Evolutionary conservation across 768 basidiomycete species (phyloP), one percentile per base, ranked within the genome.

Genomic region (Hericium coralloides): DNA sequence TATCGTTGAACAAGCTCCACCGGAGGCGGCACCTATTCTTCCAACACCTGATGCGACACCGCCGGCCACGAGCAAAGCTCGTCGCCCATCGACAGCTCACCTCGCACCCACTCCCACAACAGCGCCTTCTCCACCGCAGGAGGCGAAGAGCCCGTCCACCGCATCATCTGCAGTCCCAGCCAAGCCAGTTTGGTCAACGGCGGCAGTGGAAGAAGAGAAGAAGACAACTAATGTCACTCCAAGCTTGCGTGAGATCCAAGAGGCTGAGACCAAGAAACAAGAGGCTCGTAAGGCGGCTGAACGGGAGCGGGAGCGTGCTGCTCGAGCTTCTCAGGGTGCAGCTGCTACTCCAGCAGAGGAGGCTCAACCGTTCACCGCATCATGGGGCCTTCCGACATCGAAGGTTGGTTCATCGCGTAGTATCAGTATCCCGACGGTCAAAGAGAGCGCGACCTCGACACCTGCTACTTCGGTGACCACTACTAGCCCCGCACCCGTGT

Each of bases 191-290:
- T 89, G 88, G 85, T 74, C 78, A 18, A 81, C 80, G 59, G 85
- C 85, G 37, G 80, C 80, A 59, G 85, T 86, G 38, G 85, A 89
- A 41, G 88, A 89, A 14, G 72, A 73, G 39, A 82, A 82, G 69
- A 84, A 83, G 67, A 68, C 74, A 49, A 77, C 72, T 14, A 69
- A 69, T 15, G 63, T 71, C 4, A 72, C 85, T 22, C 74, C 86
- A 38, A 91, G 89, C 59, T 73, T 99, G 38, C 85, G 94, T 55
- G 93, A 98, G 57, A 99, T 99, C 49, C 97, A 99, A 69, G 93
- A 97, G 63, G 85, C 87, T 2, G 97, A 99, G 70, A 82, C 81
- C 8, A 92, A 83, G 72, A 87, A 85, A 65, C 77, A 81, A 2
- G 93, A 92, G 64, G 83, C 79, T 12, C 81, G 87, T 45, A 95